Base-by-base conservation (phyloP, 176 grass and related monocot species). In the Ampelocalamus luodianensis region DNA sequence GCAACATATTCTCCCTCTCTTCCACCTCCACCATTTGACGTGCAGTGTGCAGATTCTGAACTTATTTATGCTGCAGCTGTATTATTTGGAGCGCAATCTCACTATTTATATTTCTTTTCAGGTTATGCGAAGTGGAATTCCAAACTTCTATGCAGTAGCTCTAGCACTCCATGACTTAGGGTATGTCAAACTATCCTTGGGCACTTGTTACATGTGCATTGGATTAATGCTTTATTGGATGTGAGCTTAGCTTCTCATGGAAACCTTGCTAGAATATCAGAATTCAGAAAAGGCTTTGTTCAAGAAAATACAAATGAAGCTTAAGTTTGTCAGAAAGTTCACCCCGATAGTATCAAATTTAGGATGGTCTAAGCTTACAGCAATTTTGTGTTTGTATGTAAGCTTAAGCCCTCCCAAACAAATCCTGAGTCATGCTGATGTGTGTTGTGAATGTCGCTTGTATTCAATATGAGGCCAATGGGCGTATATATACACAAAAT, bases 61-160 rank as follows among this genome's bases (percentile, higher is more conserved):
- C 12, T 58, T 78, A 46, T 72, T 58, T 55, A 50, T 68, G 10
- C 29, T 40, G 39, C 24, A 32, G 56, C 36, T 92, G 56, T 76
- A 74, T 58, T 85, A 27, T 79, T 67, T 74, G 23, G 66, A 78
- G 27, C 17, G 17, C 45, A 74, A 60, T 76, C 61, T 45, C 58
- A 12, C 27, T 72, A 36, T 61, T 1, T 54, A 10, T 24, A 38
- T 71, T 80, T 32, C 34, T 34, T 87, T 79, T 77, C 90, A 99
- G 96, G 96, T 99, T 86, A 91, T 96, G 90, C 90, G 93, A 79
- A 99, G 96, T 90, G 96, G 96, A 59, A 88, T 99, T 90, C 93
- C 96, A 38, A 99, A 99, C 83, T 99, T 99, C 82, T 96, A 90
- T 86, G 96, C 96, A 49, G 96, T 99, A 80, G 96, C 96, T 77